Conservation (phyloP, 148 eudicot species). For the Rhododendron simsii region DNA sequence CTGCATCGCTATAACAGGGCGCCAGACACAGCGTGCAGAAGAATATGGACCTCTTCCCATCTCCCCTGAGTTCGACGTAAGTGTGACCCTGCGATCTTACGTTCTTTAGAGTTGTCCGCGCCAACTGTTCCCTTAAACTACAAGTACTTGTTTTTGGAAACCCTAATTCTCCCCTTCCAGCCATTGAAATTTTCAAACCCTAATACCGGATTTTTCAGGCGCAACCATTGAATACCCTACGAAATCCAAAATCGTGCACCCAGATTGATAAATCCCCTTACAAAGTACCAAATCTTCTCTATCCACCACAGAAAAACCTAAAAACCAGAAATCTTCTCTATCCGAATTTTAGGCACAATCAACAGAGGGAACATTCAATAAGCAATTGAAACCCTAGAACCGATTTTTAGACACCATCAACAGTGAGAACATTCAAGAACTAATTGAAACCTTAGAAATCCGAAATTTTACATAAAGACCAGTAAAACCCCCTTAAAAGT, state of each 20-base stretch:
- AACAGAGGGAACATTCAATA: neutral
- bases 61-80: slow-evolving; percentile 84
- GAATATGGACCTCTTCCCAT: slow-evolving; percentile 65
- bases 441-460: neutral
- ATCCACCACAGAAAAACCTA: neutral
- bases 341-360: neutral
- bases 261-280: neutral
- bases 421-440: neutral
- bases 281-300: neutral
- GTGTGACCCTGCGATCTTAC: slow-evolving; percentile 69
- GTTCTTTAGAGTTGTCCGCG: slow-evolving; percentile 52
- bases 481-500: slow-evolving; percentile 8
- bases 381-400: neutral
- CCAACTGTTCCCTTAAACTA: slow-evolving; percentile 64
- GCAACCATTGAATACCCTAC: neutral
- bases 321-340: neutral
- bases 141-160: slow-evolving; percentile 33
- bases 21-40: slow-evolving; percentile 80
- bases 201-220: neutral
- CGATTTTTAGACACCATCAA: neutral
- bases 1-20: slow-evolving; percentile 67
- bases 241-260: neutral
- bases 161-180: slow-evolving; percentile 58
- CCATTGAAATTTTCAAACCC: slow-evolving; percentile 35
- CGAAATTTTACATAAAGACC: neutral